Conservation (phyloP, 1,284 basidiomycete genomes). For the Phlebopus sp. region DNA sequence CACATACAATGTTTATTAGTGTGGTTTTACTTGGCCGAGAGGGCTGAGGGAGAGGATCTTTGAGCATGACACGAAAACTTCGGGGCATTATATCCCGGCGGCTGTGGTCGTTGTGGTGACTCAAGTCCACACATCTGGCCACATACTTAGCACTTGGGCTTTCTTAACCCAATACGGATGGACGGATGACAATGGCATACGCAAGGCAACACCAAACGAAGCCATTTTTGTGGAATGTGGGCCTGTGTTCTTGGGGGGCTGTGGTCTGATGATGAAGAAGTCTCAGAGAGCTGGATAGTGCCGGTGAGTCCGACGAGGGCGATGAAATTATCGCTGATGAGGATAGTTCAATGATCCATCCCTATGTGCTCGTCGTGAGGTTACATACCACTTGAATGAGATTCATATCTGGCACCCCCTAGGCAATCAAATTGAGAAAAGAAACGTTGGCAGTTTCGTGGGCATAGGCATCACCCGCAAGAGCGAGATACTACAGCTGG, state of each 20-base stretch:
- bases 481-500: no score
- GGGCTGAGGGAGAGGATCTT: background rate
- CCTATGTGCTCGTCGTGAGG: no score
- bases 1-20: background rate
- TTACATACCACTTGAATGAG: no score
- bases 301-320: background rate
- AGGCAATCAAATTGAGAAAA: no score
- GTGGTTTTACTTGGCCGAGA: background rate
- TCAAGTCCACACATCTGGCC: slow-evolving; percentile 5
- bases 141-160: slow-evolving; percentile 12
- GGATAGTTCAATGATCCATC: no score
- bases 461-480: no score
- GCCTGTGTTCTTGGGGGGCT: background rate
- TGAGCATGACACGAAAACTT: background rate
- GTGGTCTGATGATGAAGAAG: background rate
- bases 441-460: no score
- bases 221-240: background rate
- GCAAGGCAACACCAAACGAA: background rate
- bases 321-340: background rate
- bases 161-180: slow-evolving; percentile 12
- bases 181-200: background rate
- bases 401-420: no score
- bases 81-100: slow-evolving; percentile 12
- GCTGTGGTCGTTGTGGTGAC: slow-evolving; percentile 9
- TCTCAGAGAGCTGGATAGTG: no score